A percentile compares a stretch with the other conserved stretches of the same genome.
phyloP scores from a whole-genome alignment of 164 flowering plant species.

The Kalanchoe fedtschenkoi region DNA sequence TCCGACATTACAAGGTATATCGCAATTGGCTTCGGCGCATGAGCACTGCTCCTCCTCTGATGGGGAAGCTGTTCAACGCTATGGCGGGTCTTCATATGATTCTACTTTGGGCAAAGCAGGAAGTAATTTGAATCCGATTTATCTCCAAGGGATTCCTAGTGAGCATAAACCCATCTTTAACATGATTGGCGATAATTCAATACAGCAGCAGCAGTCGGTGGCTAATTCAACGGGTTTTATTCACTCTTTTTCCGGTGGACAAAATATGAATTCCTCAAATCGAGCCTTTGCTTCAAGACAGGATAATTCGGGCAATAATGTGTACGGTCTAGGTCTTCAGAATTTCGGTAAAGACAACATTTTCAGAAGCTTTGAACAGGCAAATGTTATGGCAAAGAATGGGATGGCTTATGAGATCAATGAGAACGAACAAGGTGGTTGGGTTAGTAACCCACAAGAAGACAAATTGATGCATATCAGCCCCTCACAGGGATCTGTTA shows the following conservation, averaged over 20 bases:
- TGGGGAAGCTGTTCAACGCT: slow-evolving; percentile 37
- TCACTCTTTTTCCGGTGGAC: slow-evolving; percentile 34
- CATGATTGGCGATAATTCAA: slow-evolving; percentile 23
- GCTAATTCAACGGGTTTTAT: slow-evolving; percentile 28
- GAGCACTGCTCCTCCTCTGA: slow-evolving; percentile 8
- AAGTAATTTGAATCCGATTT: slow-evolving; percentile 27
- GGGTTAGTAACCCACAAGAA: slow-evolving; percentile 23
- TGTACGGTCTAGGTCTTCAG: slow-evolving; percentile 31
- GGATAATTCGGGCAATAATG: slow-evolving; percentile 20
- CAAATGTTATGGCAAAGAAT: slow-evolving; percentile 20
- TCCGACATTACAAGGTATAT: slow-evolving; percentile 31
- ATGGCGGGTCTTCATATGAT: slow-evolving; percentile 44
- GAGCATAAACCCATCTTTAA: slow-evolving; percentile 22
- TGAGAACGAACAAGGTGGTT: slow-evolving; percentile 29
- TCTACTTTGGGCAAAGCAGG: slow-evolving; percentile 33
- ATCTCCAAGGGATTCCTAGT: slow-evolving; percentile 35
- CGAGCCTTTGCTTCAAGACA: slow-evolving; percentile 28
- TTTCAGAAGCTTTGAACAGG: slow-evolving; percentile 27
- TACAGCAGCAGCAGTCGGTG: slow-evolving; percentile 22
- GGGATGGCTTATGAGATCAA: slow-evolving; percentile 25
- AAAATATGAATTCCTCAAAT: slow-evolving; percentile 20
- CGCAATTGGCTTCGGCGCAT: slow-evolving; percentile 31
- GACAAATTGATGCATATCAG: slow-evolving; percentile 25
- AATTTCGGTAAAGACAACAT: slow-evolving; percentile 18
- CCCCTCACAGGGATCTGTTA: slow-evolving; percentile 27